Evolutionary conservation across 2,329 filamentous ascomycete genomes (phyloP).

Genomic region (Ceratocystis harringtonii): DNA sequence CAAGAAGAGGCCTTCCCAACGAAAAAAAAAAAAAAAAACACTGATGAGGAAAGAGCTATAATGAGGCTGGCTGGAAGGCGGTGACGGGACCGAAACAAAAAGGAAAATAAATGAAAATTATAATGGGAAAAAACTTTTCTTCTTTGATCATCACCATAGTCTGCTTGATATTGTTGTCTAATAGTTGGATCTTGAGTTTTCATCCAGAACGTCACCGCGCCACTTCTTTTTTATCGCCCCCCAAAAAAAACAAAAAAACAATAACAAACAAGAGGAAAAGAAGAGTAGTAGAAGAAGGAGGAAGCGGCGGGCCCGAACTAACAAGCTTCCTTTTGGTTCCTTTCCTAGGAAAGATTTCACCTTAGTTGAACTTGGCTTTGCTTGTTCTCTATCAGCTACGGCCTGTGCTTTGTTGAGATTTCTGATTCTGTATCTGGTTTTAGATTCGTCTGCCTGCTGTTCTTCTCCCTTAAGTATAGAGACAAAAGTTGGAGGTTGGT

Average conservation of each 20-base stretch:
- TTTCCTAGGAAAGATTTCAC: neutral
- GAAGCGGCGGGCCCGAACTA: conserved; percentile 10
- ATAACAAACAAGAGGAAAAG: neutral
- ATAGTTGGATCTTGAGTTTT: neutral
- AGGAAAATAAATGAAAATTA: no score
- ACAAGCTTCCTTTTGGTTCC: conserved; percentile 6
- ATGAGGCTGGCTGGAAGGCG: no score
- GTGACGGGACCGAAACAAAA: no score
- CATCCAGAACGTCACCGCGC: conserved; percentile 6
- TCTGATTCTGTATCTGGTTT: neutral
- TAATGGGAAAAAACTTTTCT: neutral
- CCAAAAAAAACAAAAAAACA: neutral
- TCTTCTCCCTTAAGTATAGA: neutral
- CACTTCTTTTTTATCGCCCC: neutral
- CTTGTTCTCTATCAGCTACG: neutral
- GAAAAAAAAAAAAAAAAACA: no score
- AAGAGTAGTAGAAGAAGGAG: neutral
- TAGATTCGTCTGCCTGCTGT: neutral
- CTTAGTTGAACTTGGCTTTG: neutral
- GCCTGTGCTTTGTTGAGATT: neutral
- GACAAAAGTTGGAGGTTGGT: neutral
- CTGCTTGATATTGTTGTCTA: neutral
- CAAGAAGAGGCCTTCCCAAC: no score
- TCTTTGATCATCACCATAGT: neutral
- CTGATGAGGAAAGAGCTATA: no score